phyloP scores from a whole-genome alignment of 352 stramenopile genomes.

The Globisporangium iwayamae region DNA sequence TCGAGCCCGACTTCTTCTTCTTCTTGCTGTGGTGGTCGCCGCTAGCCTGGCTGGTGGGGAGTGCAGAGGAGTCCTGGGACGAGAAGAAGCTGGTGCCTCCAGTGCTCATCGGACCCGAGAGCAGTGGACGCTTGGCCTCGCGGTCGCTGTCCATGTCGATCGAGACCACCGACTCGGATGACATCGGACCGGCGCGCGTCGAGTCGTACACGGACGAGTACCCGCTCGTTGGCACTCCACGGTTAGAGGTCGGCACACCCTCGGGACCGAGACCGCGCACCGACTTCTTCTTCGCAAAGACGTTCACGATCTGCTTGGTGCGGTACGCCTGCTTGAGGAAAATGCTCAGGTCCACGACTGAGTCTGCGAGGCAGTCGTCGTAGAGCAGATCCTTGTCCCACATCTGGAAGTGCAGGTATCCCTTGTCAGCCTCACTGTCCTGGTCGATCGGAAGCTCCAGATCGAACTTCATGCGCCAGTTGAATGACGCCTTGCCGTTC shows the following conservation, averaged over 20 bases:
- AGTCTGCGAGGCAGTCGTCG: slow-evolving; percentile 75
- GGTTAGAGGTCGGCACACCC: slow-evolving; percentile 28
- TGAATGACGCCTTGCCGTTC: slow-evolving; percentile 92
- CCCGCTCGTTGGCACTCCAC: slow-evolving; percentile 10
- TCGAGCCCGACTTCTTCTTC: slow-evolving; percentile 14
- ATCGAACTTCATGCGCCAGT: slow-evolving; percentile 94
- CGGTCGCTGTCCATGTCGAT: slow-evolving; percentile 23
- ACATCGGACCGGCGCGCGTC: slow-evolving; percentile 6
- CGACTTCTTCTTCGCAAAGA: slow-evolving; percentile 71
- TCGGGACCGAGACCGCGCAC: slow-evolving; percentile 39
- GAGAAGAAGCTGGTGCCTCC: slow-evolving; percentile 15
- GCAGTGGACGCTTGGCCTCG: slow-evolving; percentile 13
- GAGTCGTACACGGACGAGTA: slow-evolving; percentile 20
- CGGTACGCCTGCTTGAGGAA: slow-evolving; percentile 74
- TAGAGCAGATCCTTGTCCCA: slow-evolving; percentile 81
- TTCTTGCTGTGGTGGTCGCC: slow-evolving; percentile 10
- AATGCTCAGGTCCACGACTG: slow-evolving; percentile 54
- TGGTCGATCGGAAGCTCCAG: slow-evolving; percentile 75
- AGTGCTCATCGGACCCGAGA: slow-evolving; percentile 1
- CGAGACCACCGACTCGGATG: slow-evolving; percentile 4
- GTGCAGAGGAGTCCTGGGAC: slow-evolving; percentile 8
- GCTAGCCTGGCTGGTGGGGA: slow-evolving; percentile 7
- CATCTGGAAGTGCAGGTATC: slow-evolving; percentile 71
- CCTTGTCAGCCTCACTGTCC: slow-evolving; percentile 64
- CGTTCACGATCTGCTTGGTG: slow-evolving; percentile 59